Base-by-base conservation (phyloP, 2,329 filamentous ascomycete genomes). In the Fusarium zealandicum region DNA sequence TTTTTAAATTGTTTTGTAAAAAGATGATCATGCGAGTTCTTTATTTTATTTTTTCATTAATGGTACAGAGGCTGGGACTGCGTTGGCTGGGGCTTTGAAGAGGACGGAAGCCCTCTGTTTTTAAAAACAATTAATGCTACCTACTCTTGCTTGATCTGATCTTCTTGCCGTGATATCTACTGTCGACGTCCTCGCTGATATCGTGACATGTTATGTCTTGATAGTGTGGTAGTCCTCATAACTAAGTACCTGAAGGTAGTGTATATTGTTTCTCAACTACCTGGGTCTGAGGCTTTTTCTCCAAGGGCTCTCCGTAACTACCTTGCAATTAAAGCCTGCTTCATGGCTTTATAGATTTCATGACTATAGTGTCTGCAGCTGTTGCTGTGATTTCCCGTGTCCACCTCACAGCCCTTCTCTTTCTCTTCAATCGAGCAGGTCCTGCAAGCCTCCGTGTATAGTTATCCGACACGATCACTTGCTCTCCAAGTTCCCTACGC, bases 401-500 rank as follows among this genome's bases (percentile, higher is more conserved):
- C 8, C 22, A 25, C 9, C 8, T 25, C 22, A 25, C 6, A 7
- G 6, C 22, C 22, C 8, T 2, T 25, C 7, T 25, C 22, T 25
- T 6, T 8, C 9, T 25, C 9, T 25, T 25, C 22, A 25, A 8
- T 8, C 6, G 39, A 2, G 36, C 16, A 27, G 36, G 20, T 25
- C 18, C 30, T n/a, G n/a, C 22, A 22, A n/a, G 31, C 27, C 18
- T 31, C 9, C 18, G 11, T 22, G 27, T 38, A 18, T n/a, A 18
- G 13, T 11, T 35, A 33, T 51, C 37, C 40, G 7, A 25, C 8
- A 25, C 22, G 6, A 25, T 40, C 52, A 54, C 57, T 64, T 62
- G 37, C 64, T 66, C 53, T 77, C 72, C 49, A 85, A 80, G 61
- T 79, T 83, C 9, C 82, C 84, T 7, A 88, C 82, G 3, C 85